Evolutionary conservation across 2,329 filamentous ascomycete species (phyloP), one percentile per base, ranked within the genome.

Genomic region (Ambrosiella beaveri): DNA sequence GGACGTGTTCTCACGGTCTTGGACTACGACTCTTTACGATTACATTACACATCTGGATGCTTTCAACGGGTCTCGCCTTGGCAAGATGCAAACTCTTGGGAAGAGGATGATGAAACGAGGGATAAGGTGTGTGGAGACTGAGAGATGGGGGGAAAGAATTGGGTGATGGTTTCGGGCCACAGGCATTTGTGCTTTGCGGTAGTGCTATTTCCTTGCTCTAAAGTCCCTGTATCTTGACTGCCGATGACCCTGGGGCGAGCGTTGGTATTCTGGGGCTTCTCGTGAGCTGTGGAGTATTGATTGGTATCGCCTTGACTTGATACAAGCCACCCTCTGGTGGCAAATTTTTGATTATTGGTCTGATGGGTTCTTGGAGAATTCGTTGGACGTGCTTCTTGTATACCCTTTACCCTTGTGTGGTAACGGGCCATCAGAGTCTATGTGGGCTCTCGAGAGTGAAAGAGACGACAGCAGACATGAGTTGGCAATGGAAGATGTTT

Each of bases 21-120:
- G 44, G 55, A 35, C 55, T 58, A 54, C 40, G 40, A 54, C 51
- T 58, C 50, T 59, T 27, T 27, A 35, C 56, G 35, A 38, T 52
- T 50, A 59, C 54, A 51, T 38, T 55, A 55, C 47, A 49, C 44
- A 59, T 19, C 17, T 50, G 37, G 2, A 52, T 52, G 47, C 56
- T 57, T 52, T 41, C 12, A 41, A 27, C 37, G 37, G 52, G 37
- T 37, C 40, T 51, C 39, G 38, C 56, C 58, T 56, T 59, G 55
- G 38, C 36, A 54, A 54, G 38, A 45, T 27, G 12, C 38, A 39
- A 38, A 41, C 44, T 45, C 41, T 58, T 54, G 57, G 51, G 38
- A 45, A 51, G 47, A 53, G 50, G 41, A 52, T 40, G 47, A 56
- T 11, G 38, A 9, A 54, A 2, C 3, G 27, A 12, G n/a, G 35